phyloP scores from a whole-genome alignment of 306 rosid genomes.

The barrel medic (Medicago truncatula) region DNA sequence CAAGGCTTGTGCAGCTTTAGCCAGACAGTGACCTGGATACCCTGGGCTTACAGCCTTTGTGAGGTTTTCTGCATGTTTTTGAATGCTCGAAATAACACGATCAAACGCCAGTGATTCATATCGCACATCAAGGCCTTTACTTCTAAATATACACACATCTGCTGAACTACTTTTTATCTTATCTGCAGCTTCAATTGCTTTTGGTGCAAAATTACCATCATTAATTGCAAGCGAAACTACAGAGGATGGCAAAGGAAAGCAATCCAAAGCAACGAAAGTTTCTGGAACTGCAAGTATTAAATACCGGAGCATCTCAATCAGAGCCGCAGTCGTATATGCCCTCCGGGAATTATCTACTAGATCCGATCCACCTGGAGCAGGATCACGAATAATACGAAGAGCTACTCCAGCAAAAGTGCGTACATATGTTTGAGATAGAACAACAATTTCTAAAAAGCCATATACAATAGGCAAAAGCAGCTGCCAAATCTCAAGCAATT shows the following conservation, averaged over 20 bases:
- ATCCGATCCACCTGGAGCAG: slow-evolving; percentile 94
- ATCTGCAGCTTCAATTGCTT: slow-evolving; percentile 65
- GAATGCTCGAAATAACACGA: slow-evolving; percentile 69
- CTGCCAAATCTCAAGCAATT: slow-evolving; percentile 81
- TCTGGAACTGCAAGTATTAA: slow-evolving; percentile 82
- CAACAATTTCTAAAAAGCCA: slow-evolving; percentile 79
- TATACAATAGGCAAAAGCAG: slow-evolving; percentile 86
- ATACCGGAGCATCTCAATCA: slow-evolving; percentile 94
- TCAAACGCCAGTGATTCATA: slow-evolving; percentile 75
- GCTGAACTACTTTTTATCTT: slow-evolving; percentile 60
- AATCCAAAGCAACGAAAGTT: slow-evolving; percentile 91
- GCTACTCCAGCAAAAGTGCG: slow-evolving; percentile 77
- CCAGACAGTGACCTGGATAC: slow-evolving; percentile 74
- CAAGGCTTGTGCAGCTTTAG: slow-evolving; percentile 79
- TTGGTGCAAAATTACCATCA: slow-evolving; percentile 68
- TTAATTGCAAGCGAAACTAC: slow-evolving; percentile 69
- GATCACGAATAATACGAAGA: slow-evolving; percentile 72
- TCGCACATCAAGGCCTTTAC: slow-evolving; percentile 73
- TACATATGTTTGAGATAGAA: slow-evolving; percentile 90
- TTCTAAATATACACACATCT: slow-evolving; percentile 59
- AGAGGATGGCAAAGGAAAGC: slow-evolving; percentile 89
- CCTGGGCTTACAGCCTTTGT: slow-evolving; percentile 79
- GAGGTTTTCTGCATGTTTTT: slow-evolving; percentile 68
- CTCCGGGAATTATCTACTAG: slow-evolving; percentile 86
- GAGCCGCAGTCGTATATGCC: slow-evolving; percentile 74